These are phyloP conservation scores for Blastocystis sp. DNA, from an alignment of 352 stramenopile species.

Conservation along the genomic window DNA sequence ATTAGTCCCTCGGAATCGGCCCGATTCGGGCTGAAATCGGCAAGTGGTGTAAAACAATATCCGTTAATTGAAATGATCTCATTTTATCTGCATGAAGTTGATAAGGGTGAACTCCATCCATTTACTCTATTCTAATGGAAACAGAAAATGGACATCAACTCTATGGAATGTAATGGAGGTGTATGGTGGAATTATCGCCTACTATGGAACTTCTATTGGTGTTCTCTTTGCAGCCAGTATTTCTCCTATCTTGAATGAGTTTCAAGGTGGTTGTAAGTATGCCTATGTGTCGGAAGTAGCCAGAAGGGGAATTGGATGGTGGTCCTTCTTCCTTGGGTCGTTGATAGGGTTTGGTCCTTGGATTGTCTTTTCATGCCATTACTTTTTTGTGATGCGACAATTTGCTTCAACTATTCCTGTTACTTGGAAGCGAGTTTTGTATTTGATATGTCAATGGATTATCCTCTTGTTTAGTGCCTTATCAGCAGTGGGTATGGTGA, in stretches of 20 bases:
- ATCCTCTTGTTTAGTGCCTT: not conserved
- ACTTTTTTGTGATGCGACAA: not conserved
- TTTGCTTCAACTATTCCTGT: not conserved
- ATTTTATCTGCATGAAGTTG: no score
- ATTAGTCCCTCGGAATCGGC: no score
- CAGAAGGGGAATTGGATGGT: not conserved
- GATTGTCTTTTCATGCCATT: not conserved
- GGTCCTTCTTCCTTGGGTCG: not conserved
- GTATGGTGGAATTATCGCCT: not conserved
- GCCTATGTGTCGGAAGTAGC: not conserved
- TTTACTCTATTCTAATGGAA: no score
- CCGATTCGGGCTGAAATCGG: no score
- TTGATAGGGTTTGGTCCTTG: not conserved
- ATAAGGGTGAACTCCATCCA: no score
- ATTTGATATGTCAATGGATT: not conserved
- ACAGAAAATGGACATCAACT: no score
- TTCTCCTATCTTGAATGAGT: not conserved
- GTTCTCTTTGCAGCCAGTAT: not conserved
- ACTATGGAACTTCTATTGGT: not conserved
- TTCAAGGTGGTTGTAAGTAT: constrained; percentile 13
- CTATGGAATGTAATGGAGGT: not conserved
- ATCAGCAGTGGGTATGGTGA: not conserved
- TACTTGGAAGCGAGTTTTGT: not conserved
- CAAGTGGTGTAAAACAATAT: no score
- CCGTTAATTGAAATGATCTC: no score